A percentile compares a stretch with the other conserved stretches of the same genome.
Evolutionary conservation across 805 yeast species (phyloP).

Genomic region (Candida michaelii): DNA sequence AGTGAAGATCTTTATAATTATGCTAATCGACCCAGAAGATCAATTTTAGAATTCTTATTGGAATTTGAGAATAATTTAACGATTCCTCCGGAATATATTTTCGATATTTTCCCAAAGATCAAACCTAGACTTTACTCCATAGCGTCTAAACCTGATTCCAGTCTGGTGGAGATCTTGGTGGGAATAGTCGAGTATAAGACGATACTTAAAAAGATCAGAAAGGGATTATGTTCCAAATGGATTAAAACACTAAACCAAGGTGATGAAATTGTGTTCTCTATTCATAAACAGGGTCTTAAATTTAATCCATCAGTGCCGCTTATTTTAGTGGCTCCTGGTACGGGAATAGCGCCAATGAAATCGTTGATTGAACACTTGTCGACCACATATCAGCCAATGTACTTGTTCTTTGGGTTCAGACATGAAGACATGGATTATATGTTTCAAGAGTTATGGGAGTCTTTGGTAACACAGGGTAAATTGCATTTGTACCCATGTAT

Average conservation of each 20-base stretch:
- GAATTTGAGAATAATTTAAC: slow-evolving; percentile 73
- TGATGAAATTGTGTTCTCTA: slow-evolving; percentile 51
- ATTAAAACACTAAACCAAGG: slow-evolving; percentile 49
- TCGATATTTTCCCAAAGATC: slow-evolving; percentile 76
- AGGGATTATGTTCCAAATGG: slow-evolving; percentile 84
- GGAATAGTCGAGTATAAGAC: slow-evolving; percentile 90
- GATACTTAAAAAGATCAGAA: slow-evolving; percentile 67
- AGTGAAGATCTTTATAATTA: slow-evolving; percentile 84
- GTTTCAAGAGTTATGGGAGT: slow-evolving; percentile 56
- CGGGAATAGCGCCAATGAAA: slow-evolving; percentile 94
- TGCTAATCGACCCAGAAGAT: slow-evolving; percentile 90
- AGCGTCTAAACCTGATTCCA: slow-evolving; percentile 55
- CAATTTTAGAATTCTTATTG: slow-evolving; percentile 75
- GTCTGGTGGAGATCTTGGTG: slow-evolving; percentile 62
- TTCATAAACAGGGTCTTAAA: slow-evolving; percentile 47
- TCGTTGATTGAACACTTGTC: slow-evolving; percentile 51
- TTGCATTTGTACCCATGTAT: slow-evolving; percentile 43
- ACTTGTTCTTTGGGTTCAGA: slow-evolving; percentile 77
- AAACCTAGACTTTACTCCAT: slow-evolving; percentile 85
- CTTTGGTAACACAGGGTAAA: slow-evolving; percentile 26
- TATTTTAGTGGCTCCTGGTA: slow-evolving; percentile 86
- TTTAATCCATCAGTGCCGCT: slow-evolving; percentile 42
- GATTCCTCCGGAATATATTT: slow-evolving; percentile 72
- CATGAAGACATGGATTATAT: slow-evolving; percentile 63
- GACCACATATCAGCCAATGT: slow-evolving; percentile 29